These are phyloP conservation scores for Bolboschoenus planiculmis DNA, from an alignment of 176 grass and related monocot species.

Conservation along the genomic window DNA sequence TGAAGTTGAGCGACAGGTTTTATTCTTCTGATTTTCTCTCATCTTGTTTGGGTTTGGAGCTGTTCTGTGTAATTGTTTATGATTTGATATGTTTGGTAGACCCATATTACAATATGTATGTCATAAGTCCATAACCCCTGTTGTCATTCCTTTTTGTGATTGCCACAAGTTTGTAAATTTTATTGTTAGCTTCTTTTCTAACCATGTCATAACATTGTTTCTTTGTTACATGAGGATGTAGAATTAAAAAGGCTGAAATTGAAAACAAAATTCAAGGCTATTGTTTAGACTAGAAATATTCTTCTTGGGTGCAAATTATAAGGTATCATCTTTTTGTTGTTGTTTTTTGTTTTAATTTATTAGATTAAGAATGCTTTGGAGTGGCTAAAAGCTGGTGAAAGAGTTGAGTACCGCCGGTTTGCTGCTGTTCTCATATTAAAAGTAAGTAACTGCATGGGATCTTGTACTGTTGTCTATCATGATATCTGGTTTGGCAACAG, in stretches of 20 bases:
- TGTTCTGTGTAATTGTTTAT: not conserved
- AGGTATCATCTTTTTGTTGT: not conserved
- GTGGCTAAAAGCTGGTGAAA: slow-evolving; percentile 66
- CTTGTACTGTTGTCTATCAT: not conserved
- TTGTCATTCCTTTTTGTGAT: not conserved
- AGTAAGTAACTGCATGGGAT: slow-evolving; percentile 39
- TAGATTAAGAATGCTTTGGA: slow-evolving; percentile 96
- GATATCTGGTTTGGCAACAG: not conserved
- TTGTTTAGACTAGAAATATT: not conserved
- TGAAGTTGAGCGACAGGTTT: slow-evolving; percentile 86
- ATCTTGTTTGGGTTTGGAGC: not conserved
- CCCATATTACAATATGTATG: not conserved
- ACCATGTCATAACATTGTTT: not conserved
- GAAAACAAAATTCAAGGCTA: not conserved
- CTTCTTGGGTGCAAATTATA: not conserved
- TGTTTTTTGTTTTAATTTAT: not conserved
- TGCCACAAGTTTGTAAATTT: not conserved
- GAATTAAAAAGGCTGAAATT: not conserved
- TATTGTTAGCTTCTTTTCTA: not conserved
- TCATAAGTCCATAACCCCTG: not conserved
- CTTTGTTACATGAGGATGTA: not conserved
- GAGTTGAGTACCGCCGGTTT: slow-evolving; percentile 93
- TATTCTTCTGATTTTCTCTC: slow-evolving; percentile 1
- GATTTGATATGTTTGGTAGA: slow-evolving; percentile 21
- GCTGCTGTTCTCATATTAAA: slow-evolving; percentile 98